Evolutionary conservation across 2,329 filamentous ascomycete species (phyloP), one percentile per base, ranked within the genome.

Genomic region (Colletotrichum tamarilloi): DNA sequence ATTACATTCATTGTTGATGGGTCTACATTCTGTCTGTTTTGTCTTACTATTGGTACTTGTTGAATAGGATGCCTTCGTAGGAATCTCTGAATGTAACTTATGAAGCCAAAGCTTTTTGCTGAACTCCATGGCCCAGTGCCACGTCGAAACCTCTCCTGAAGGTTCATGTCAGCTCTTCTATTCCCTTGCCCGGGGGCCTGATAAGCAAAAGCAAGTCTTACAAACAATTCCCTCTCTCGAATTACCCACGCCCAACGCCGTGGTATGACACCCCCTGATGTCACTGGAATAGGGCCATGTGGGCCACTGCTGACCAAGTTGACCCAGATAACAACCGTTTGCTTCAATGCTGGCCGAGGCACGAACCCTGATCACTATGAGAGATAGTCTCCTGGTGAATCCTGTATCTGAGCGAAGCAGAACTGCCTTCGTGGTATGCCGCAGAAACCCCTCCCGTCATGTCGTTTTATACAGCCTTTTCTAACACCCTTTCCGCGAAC

Each of bases 181-280:
- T 28, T 32, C n/a, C 16, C 32, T 22, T 28, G 16, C 7, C 5
- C 19, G 1, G 55, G 46, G 42, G 56, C 11, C 42, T 38, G 8
- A 60, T 56, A 32, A 57, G 35, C 35, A 42, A 42, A 42, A 49
- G 42, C 53, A 58, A 66, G 46, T 16, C 59, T 66, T 70, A 70
- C 56, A 46, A 42, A 19, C 26, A 19, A 6, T 62, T 67, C 62
- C 28, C 52, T 30, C 46, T 42, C 38, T 42, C 38, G 38, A 59
- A 30, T n/a, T 9, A 46, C 60, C 67, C 22, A 49, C 70, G 67
- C 70, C 67, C 11, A 65, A 73, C 70, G 70, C 70, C 70, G 35
- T 64, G 32, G 30, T 56, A 56, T 65, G 46, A 55, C 24, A 35
- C n/a, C 7, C 9, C 5, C 5, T 30, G 9, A 4, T 49, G 26